phyloP scores from a whole-genome alignment of 1,139 yeast genomes.

The Sugiyamaella neomexicana region DNA sequence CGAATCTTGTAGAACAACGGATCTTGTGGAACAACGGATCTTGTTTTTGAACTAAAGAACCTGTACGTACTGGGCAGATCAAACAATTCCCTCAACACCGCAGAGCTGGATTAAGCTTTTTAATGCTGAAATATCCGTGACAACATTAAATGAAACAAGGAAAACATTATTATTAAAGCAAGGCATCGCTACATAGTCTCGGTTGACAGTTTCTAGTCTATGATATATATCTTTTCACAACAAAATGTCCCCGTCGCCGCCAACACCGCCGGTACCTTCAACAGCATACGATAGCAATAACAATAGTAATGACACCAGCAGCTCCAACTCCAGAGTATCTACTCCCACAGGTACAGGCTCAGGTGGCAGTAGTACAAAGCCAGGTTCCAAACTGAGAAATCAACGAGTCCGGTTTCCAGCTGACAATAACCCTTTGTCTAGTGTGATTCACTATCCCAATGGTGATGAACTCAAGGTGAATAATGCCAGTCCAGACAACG shows the following conservation, averaged over 20 bases:
- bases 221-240: neutral
- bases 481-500: neutral
- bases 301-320: conserved; percentile 4
- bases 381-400: neutral
- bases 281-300: neutral
- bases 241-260: conserved; percentile 1
- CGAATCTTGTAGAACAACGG: no score
- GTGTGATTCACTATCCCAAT: conserved; percentile 32
- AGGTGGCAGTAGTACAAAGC: neutral
- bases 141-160: neutral
- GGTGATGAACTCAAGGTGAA: conserved; percentile 27
- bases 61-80: no score
- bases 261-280: neutral
- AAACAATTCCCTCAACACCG: no score
- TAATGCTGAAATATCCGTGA: no score
- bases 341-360: conserved; percentile 6
- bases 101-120: no score
- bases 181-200: no score
- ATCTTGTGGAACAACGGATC: no score
- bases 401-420: conserved; percentile 38
- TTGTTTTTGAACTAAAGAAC: no score
- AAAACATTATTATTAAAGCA: neutral
- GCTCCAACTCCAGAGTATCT: neutral
- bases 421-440: conserved; percentile 31
- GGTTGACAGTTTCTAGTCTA: neutral